phyloP scores from a whole-genome alignment of 2,329 filamentous ascomycete genomes.

The Pochonia chlamydosporia region DNA sequence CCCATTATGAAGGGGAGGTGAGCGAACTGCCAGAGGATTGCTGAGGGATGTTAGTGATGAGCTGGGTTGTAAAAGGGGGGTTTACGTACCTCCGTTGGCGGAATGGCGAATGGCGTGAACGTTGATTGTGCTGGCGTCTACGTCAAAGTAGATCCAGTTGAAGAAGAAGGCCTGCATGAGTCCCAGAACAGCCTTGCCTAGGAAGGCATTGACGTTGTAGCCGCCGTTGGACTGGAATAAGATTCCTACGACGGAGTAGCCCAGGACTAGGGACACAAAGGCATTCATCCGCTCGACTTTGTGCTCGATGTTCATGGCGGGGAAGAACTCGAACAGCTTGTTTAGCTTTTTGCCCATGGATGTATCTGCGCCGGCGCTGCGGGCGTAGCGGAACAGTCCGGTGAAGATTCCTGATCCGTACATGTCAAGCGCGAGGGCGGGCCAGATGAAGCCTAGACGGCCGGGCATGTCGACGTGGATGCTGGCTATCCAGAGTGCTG shows the following conservation, averaged over 20 bases:
- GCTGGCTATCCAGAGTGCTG: slow-evolving; percentile 53
- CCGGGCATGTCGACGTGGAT: slow-evolving; percentile 49
- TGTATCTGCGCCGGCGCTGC: slow-evolving; percentile 12
- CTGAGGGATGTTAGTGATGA: slow-evolving; percentile 18
- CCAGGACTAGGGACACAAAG: slow-evolving; percentile 59
- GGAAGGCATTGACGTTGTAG: slow-evolving; percentile 47
- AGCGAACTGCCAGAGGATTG: slow-evolving; percentile 47
- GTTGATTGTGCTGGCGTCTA: slow-evolving; percentile 51
- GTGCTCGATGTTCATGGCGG: slow-evolving; percentile 61
- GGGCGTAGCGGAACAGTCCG: slow-evolving; percentile 27
- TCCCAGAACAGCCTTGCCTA: slow-evolving; percentile 56
- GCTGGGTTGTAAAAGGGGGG: not conserved
- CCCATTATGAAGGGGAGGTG: slow-evolving; percentile 60
- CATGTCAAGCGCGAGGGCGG: slow-evolving; percentile 50
- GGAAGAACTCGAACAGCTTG: slow-evolving; percentile 50
- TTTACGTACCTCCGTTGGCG: slow-evolving; percentile 31
- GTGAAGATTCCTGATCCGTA: slow-evolving; percentile 39
- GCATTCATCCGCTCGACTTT: slow-evolving; percentile 58
- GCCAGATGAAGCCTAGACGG: slow-evolving; percentile 50
- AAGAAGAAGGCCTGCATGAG: slow-evolving; percentile 53
- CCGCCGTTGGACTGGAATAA: slow-evolving; percentile 48
- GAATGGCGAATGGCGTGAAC: slow-evolving; percentile 56
- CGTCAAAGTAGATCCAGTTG: slow-evolving; percentile 60
- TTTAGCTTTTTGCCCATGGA: slow-evolving; percentile 20
- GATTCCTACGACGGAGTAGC: slow-evolving; percentile 57